These are phyloP conservation scores for Penicillium sp. DNA, from an alignment of 2,329 filamentous ascomycete species.

Conservation along the genomic window DNA sequence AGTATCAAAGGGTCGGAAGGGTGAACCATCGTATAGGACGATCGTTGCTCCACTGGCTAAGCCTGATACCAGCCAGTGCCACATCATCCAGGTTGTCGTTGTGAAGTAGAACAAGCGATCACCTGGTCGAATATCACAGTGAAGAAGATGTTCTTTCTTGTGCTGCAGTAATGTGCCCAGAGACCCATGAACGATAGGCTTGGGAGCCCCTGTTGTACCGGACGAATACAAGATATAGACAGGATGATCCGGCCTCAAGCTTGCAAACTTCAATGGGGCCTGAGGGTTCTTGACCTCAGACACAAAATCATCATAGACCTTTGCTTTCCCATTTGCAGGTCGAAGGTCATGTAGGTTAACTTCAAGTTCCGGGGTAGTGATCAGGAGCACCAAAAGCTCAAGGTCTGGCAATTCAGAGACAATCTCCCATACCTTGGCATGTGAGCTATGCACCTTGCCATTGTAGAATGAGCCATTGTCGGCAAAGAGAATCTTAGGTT, in stretches of 20 bases:
- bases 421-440: constrained; percentile 76
- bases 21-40: constrained; percentile 88
- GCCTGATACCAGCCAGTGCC: constrained; percentile 91
- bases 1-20: constrained; percentile 68
- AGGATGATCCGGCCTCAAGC: constrained; percentile 80
- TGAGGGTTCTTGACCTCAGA: constrained; percentile 40
- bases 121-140: constrained; percentile 72
- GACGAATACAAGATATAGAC: constrained; percentile 93
- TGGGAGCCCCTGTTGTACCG: constrained; percentile 83
- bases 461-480: constrained; percentile 92
- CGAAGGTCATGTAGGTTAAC: constrained; percentile 39
- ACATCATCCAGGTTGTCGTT: constrained; percentile 99
- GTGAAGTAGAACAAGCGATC: constrained; percentile 90
- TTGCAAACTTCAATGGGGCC: constrained; percentile 63
- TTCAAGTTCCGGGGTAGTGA: constrained; percentile 55
- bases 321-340: constrained; percentile 40
- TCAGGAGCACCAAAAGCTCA: constrained; percentile 71
- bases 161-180: constrained; percentile 90
- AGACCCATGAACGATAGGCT: constrained; percentile 91
- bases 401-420: constrained; percentile 66
- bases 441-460: constrained; percentile 79
- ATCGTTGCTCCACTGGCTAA: constrained; percentile 80
- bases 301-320: constrained; percentile 49
- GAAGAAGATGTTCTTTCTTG: constrained; percentile 92
- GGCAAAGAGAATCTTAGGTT: constrained; percentile 76